Evolutionary conservation across 176 grass and related monocot genomes (phyloP).

Genomic region (Leersia perrieri): DNA sequence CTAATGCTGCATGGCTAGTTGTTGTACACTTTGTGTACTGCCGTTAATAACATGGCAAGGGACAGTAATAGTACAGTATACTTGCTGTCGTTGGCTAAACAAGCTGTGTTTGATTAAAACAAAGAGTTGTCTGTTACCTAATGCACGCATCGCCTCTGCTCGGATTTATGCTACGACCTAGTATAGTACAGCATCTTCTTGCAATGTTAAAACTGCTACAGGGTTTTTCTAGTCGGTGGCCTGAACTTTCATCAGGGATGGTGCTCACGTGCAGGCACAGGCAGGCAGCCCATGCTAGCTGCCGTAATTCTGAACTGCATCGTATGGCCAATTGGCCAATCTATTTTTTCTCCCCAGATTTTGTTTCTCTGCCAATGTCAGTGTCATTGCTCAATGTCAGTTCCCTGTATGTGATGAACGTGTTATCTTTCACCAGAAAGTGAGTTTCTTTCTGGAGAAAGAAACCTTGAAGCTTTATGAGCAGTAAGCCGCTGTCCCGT

Average conservation of each 20-base stretch:
- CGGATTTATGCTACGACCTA: not conserved
- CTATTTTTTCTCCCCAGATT: not conserved
- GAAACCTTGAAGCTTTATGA: not conserved
- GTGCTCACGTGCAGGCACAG: conserved; percentile 19
- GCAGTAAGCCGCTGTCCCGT: not conserved
- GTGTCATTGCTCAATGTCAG: not conserved
- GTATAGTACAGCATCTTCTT: not conserved
- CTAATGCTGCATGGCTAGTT: not conserved
- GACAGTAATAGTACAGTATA: not conserved
- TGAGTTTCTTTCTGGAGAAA: not conserved
- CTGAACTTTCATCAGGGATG: not conserved
- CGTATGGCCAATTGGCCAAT: not conserved
- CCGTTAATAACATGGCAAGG: not conserved
- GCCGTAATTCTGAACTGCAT: not conserved
- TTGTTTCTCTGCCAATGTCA: not conserved
- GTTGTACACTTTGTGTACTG: no score
- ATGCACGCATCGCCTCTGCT: not conserved
- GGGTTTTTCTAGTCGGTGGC: not conserved
- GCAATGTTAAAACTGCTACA: not conserved
- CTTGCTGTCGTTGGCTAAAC: not conserved
- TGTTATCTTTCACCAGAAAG: no score
- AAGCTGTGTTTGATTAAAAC: not conserved
- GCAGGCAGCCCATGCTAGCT: not conserved
- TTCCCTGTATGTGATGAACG: not conserved
- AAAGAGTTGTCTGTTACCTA: not conserved